A percentile compares a stretch with the other conserved stretches of the same genome.
These are phyloP conservation scores for Serendipita indica DNA, from an alignment of 768 basidiomycete species.

Conservation along the genomic window DNA sequence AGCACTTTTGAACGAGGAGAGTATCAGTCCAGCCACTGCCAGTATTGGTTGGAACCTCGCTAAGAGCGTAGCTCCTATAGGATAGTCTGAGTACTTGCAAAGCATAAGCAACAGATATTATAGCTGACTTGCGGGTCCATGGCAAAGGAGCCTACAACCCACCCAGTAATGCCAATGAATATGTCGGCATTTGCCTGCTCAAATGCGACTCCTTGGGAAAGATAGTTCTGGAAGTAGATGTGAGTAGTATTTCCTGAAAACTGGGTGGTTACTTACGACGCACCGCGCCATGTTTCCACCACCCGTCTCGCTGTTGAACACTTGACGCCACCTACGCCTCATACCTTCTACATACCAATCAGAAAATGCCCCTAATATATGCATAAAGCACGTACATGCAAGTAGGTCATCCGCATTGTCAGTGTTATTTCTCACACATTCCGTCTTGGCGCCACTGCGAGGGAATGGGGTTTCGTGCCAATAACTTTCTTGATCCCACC, in stretches of 20 bases:
- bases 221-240: conserved; percentile 31
- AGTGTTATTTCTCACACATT: conserved; percentile 38
- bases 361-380: conserved; percentile 35
- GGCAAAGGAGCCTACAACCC: conserved; percentile 44
- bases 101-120: too few species aligned
- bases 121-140: too few species aligned
- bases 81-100: too few species aligned
- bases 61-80: too few species aligned
- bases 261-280: background rate
- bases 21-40: too few species aligned
- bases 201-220: conserved; percentile 31
- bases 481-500: background rate
- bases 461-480: background rate
- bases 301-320: conserved; percentile 46
- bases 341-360: conserved; percentile 37
- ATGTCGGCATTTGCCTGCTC: conserved; percentile 36
- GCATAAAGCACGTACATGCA: background rate
- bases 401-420: background rate
- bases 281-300: conserved; percentile 31
- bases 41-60: too few species aligned
- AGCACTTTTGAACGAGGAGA: too few species aligned
- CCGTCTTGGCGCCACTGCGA: conserved; percentile 26
- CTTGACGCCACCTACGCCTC: conserved; percentile 34
- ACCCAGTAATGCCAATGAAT: conserved; percentile 40
- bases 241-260: background rate